Base-by-base conservation (phyloP, 2,329 filamentous ascomycete genomes). In the Aspergillus arachidicola region DNA sequence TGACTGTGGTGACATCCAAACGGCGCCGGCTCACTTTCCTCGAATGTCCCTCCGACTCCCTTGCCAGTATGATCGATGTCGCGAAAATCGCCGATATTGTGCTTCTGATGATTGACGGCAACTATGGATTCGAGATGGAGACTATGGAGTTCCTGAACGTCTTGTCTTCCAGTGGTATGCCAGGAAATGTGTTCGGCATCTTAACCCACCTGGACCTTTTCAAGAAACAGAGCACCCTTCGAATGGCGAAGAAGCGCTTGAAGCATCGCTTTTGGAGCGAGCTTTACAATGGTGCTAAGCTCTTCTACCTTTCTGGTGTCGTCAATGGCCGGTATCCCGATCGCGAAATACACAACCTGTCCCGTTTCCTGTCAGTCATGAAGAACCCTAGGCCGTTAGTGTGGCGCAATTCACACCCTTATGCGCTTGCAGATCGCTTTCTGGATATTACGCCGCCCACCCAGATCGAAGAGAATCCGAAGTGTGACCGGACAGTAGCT, bases 101-200 rank as follows among this genome's bases (percentile, higher is more conserved):
- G 6, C 85, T 99, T 57, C 86, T 99, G 61, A 95, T 99, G 92
- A 99, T 99, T 71, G 95, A 99, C 75, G 96, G 95, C 61, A 98
- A 98, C 80, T 99, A 91, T 73, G 96, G 95, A 16, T 99, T 99
- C 75, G 95, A 99, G 81, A 99, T 99, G 95, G 95, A 99, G 84
- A 99, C 95, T 0, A 99, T 99, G 95, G 95, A 99, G 80, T 99
- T 99, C 66, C 82, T 99, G 74, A 98, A 97, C 71, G 89, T 97
- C 21, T 83, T 99, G 57, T 91, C 92, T n/a, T 88, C 93, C 2
- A 96, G 92, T 34, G 95, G 95, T 78, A 98, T 99, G 94, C 95
- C 96, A 0, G 94, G 95, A 68, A 99, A 99, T 72, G 94, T 99
- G 43, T 98, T 99, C 75, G 95, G 95, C 58, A 94, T 99, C 62